These are phyloP conservation scores for Rutidosis leptorrhynchoides DNA, from an alignment of 129 eudicot genomes.

Conservation along the genomic window DNA sequence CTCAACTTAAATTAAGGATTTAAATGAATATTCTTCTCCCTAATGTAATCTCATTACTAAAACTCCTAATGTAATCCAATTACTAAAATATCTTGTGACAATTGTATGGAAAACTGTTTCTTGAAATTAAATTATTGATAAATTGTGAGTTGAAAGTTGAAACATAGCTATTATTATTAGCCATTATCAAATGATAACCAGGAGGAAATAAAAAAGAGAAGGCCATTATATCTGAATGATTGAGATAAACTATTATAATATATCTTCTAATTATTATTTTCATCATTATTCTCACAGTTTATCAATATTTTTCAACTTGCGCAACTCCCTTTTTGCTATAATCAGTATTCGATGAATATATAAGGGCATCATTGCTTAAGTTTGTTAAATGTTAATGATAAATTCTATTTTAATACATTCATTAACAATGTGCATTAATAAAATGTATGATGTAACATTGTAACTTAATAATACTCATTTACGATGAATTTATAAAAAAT, in stretches of 20 bases:
- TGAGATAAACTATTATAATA: slow-evolving; percentile 21
- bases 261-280: background rate
- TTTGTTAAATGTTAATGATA: too few species aligned
- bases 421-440: too few species aligned
- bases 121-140: background rate
- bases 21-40: too few species aligned
- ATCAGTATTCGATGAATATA: slow-evolving; percentile 25
- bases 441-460: too few species aligned
- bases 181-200: slow-evolving; percentile 36
- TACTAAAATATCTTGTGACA: too few species aligned
- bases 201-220: slow-evolving; percentile 17
- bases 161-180: slow-evolving; percentile 20
- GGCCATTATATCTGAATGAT: slow-evolving; percentile 36
- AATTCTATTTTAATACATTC: too few species aligned
- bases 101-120: too few species aligned
- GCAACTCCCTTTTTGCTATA: slow-evolving; percentile 36
- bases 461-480: too few species aligned
- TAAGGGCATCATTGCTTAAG: slow-evolving; percentile 24
- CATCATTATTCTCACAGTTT: slow-evolving; percentile 18
- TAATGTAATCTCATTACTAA: too few species aligned
- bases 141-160: slow-evolving; percentile 29
- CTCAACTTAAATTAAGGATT: too few species aligned
- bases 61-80: too few species aligned
- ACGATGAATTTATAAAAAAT: too few species aligned
- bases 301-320: slow-evolving; percentile 23